A percentile compares a stretch with the other conserved stretches of the same genome.
phyloP scores from a whole-genome alignment of 768 basidiomycete species.

The Lenzites betulinus region DNA sequence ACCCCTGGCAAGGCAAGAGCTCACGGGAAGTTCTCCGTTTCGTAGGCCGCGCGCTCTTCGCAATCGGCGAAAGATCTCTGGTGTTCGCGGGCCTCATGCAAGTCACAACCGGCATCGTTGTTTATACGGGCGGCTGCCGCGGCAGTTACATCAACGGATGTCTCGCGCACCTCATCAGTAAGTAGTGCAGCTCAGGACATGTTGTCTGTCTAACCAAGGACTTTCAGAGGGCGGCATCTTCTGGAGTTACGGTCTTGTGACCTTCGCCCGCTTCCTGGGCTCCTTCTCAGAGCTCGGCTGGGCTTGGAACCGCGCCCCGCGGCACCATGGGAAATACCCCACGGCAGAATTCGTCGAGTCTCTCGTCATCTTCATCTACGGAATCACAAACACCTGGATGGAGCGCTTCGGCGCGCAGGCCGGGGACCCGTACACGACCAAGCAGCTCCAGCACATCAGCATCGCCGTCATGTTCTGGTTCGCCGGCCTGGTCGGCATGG shows the following conservation, averaged over 20 bases:
- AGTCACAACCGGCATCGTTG: constrained; percentile 67
- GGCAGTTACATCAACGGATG: constrained; percentile 78
- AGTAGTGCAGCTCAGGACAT: constrained; percentile 29
- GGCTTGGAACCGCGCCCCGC: constrained; percentile 87
- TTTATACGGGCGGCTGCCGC: constrained; percentile 89
- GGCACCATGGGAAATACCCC: constrained; percentile 40
- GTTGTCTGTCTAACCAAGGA: background rate
- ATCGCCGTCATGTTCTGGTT: constrained; percentile 98
- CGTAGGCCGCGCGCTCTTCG: constrained; percentile 51
- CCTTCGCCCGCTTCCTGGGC: constrained; percentile 94
- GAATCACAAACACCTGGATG: constrained; percentile 94
- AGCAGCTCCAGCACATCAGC: constrained; percentile 91
- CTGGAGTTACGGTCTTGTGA: constrained; percentile 85
- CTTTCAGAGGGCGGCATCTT: constrained; percentile 84
- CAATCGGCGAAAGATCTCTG: constrained; percentile 59
- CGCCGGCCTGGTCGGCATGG: constrained; percentile 86
- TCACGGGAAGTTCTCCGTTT: constrained; percentile 36
- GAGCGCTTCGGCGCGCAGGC: constrained; percentile 85
- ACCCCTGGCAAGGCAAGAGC: constrained; percentile 21
- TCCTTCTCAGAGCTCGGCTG: constrained; percentile 85
- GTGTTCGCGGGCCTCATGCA: constrained; percentile 73
- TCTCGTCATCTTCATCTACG: constrained; percentile 82
- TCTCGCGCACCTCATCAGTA: constrained; percentile 90
- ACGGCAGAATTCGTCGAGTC: constrained; percentile 83
- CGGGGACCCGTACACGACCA: constrained; percentile 85